A percentile compares a stretch with the other conserved stretches of the same genome.
Evolutionary conservation across 352 stramenopile genomes (phyloP).

Genomic region (Phytophthora aleatoria): DNA sequence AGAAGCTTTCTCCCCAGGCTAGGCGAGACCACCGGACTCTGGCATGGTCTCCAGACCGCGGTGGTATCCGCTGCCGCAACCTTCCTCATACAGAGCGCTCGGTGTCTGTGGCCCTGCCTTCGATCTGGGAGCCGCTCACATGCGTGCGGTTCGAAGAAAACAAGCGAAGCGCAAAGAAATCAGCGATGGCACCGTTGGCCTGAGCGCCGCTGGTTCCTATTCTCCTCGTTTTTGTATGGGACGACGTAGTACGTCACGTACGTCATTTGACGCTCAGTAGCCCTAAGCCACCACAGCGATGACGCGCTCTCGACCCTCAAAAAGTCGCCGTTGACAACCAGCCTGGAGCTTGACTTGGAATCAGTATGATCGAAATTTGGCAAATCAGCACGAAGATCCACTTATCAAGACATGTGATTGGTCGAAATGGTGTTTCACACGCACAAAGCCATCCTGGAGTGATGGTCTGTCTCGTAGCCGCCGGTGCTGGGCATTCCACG

Average conservation of each 20-base stretch:
- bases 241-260: slow-evolving; percentile 20
- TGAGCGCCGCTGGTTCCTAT: too few species aligned
- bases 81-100: too few species aligned
- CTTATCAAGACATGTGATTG: neutral
- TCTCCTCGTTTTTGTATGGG: slow-evolving; percentile 7
- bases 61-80: too few species aligned
- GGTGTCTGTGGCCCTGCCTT: neutral
- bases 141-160: slow-evolving; percentile 24
- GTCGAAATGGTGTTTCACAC: slow-evolving; percentile 17
- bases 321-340: slow-evolving; percentile 16
- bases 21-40: too few species aligned
- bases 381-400: slow-evolving; percentile 8
- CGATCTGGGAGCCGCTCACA: neutral
- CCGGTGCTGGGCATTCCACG: slow-evolving; percentile 10
- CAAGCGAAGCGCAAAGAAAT: slow-evolving; percentile 30
- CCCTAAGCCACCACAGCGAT: slow-evolving; percentile 14
- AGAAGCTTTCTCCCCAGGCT: too few species aligned
- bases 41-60: too few species aligned
- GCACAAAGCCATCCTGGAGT: slow-evolving; percentile 1
- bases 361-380: slow-evolving; percentile 10
- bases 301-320: slow-evolving; percentile 18
- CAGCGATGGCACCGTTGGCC: slow-evolving; percentile 2
- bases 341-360: slow-evolving; percentile 18
- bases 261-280: slow-evolving; percentile 10
- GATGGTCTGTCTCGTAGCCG: slow-evolving; percentile 1